A percentile compares a stretch with the other conserved stretches of the same genome.
phyloP scores from a whole-genome alignment of 2,329 filamentous ascomycete genomes.

The Penicillium sp. region DNA sequence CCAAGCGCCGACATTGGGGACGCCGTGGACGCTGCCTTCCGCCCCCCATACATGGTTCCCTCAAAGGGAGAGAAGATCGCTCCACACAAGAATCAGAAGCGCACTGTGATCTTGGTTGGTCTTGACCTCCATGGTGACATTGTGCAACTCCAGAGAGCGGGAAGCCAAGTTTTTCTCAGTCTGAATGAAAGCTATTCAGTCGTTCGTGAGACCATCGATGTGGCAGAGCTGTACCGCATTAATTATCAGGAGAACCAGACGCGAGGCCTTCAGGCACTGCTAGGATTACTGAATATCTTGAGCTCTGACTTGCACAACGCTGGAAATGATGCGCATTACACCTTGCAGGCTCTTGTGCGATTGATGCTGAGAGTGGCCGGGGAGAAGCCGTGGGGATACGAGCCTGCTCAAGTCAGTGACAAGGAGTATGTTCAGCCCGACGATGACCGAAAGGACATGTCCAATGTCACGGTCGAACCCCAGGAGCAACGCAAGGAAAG shows the following conservation, averaged over 20 bases:
- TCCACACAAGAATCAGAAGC: constrained; percentile 23
- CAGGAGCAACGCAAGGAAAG: not conserved
- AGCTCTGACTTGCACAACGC: constrained; percentile 76
- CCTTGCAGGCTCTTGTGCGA: constrained; percentile 68
- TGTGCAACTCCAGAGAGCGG: constrained; percentile 62
- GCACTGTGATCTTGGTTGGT: constrained; percentile 73
- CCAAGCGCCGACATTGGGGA: constrained; percentile 43
- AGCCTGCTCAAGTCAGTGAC: not conserved
- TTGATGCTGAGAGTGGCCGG: constrained; percentile 35
- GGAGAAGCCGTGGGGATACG: not conserved
- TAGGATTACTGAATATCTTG: constrained; percentile 62
- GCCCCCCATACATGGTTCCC: constrained; percentile 43
- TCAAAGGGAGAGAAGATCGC: constrained; percentile 4
- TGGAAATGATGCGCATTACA: constrained; percentile 80
- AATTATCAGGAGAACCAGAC: constrained; percentile 54
- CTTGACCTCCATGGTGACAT: constrained; percentile 71
- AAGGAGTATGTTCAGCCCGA: not conserved
- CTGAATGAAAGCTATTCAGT: constrained; percentile 28
- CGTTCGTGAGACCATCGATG: constrained; percentile 68
- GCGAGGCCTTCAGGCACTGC: constrained; percentile 58
- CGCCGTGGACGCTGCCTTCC: constrained; percentile 55
- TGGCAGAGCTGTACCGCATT: constrained; percentile 65
- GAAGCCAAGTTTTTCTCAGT: constrained; percentile 50
- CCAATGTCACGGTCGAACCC: not conserved
- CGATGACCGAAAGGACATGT: not conserved